Evolutionary conservation across 2,329 filamentous ascomycete genomes (phyloP).

Genomic region (Rachicladosporium sp.): DNA sequence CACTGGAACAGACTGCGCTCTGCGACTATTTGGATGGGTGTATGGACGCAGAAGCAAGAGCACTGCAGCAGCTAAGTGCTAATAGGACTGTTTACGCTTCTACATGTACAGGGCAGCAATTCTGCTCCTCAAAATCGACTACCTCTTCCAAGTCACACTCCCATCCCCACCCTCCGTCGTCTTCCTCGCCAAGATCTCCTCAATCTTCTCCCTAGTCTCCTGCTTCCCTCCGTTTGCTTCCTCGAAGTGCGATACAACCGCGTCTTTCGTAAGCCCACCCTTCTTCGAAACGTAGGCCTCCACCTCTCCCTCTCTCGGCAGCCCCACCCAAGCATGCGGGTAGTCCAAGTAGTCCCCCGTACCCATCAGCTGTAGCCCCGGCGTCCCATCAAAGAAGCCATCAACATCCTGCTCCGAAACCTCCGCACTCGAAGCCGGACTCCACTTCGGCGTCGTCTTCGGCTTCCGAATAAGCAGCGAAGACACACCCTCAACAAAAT

Average conservation of each 20-base stretch:
- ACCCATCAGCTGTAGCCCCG: conserved; percentile 49
- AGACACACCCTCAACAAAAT: conserved; percentile 87
- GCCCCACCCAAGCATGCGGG: conserved; percentile 55
- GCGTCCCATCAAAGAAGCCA: conserved; percentile 53
- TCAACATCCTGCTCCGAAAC: conserved; percentile 48
- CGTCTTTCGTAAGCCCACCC: conserved; percentile 18
- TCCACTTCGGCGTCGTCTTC: conserved; percentile 57
- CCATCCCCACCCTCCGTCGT: conserved; percentile 6
- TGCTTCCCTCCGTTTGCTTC: conserved; percentile 32
- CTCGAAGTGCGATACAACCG: conserved; percentile 29
- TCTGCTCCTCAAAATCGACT: no score
- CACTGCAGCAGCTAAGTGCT: no score
- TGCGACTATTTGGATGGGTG: no score
- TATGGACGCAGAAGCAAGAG: no score
- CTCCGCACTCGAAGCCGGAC: conserved; percentile 59
- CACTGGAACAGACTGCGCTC: no score
- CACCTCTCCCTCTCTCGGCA: conserved; percentile 61
- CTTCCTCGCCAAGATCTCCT: conserved; percentile 45
- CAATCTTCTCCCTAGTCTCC: conserved; percentile 46
- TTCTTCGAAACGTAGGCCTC: conserved; percentile 27
- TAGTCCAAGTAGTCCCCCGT: conserved; percentile 50
- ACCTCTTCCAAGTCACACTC: conserved; percentile 2
- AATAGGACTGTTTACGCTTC: no score
- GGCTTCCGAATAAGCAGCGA: conserved; percentile 64
- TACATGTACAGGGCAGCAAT: no score